These are phyloP conservation scores for Hyphopichia khmerensis DNA, from an alignment of 1,139 yeast genomes.

Conservation along the genomic window DNA sequence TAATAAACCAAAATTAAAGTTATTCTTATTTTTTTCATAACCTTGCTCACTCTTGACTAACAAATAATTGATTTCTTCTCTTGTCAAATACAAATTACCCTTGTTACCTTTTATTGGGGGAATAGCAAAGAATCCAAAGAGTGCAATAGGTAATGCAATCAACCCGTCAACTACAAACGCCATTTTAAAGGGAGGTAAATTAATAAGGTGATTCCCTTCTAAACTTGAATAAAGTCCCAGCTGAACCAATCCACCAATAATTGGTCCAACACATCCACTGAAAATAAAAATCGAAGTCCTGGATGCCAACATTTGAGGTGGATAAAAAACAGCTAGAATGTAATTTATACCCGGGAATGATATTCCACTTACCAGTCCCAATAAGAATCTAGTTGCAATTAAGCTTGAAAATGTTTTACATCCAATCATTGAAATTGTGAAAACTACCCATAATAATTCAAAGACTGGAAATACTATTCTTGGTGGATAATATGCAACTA, in stretches of 20 bases:
- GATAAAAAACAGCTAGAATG: slow-evolving; percentile 14
- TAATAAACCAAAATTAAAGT: background rate
- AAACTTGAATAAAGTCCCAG: slow-evolving; percentile 5
- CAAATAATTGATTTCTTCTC: slow-evolving; percentile 1
- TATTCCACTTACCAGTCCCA: background rate
- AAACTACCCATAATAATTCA: background rate
- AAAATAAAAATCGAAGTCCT: slow-evolving; percentile 16
- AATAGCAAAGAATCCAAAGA: slow-evolving; percentile 9
- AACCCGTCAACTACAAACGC: slow-evolving; percentile 6
- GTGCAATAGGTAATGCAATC: slow-evolving; percentile 8
- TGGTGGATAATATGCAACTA: background rate
- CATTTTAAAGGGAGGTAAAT: slow-evolving; percentile 6
- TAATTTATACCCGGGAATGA: background rate
- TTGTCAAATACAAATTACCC: slow-evolving; percentile 3
- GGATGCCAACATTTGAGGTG: slow-evolving; percentile 13
- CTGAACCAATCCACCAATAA: slow-evolving; percentile 8
- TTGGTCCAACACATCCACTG: slow-evolving; percentile 5
- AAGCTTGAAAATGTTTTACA: background rate
- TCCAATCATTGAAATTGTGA: background rate
- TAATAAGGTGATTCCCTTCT: slow-evolving; percentile 6
- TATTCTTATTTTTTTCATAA: background rate
- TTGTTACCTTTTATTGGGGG: slow-evolving; percentile 4
- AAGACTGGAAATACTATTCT: background rate
- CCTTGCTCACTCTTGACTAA: background rate
- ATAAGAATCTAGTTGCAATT: background rate